Evolutionary conservation across 2,329 filamentous ascomycete genomes (phyloP).

Genomic region (Aspergillus amoenus): DNA sequence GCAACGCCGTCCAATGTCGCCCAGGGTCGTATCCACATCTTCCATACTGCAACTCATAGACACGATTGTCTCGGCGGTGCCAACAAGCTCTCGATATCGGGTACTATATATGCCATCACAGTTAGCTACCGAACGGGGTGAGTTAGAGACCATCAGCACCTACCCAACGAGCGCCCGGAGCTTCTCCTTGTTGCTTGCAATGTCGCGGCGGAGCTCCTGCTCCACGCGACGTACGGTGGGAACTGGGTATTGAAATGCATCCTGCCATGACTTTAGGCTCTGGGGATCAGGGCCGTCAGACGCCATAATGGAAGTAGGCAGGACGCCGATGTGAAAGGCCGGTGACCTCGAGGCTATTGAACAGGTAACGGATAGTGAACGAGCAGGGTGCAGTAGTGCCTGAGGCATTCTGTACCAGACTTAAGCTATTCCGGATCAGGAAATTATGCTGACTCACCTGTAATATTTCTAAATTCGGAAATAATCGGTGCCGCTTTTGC

Average conservation of each 20-base stretch:
- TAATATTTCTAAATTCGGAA: background rate
- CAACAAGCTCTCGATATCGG: constrained; percentile 83
- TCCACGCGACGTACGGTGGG: constrained; percentile 63
- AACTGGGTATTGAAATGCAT: constrained; percentile 66
- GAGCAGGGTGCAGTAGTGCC: constrained; percentile 8
- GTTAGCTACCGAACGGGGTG: constrained; percentile 4
- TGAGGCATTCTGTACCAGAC: constrained; percentile 17
- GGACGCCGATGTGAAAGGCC: constrained; percentile 8
- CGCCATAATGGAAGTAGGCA: constrained; percentile 44
- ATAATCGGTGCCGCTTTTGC: background rate
- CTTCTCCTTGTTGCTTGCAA: constrained; percentile 64
- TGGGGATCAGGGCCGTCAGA: constrained; percentile 57
- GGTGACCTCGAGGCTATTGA: constrained; percentile 3
- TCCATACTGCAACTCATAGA: constrained; percentile 80
- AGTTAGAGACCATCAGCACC: background rate
- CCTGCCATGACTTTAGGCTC: constrained; percentile 61
- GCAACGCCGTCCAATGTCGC: constrained; percentile 72
- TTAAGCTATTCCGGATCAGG: constrained; percentile 10
- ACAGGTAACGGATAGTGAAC: constrained; percentile 9
- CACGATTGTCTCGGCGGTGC: constrained; percentile 91
- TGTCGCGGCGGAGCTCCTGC: constrained; percentile 62
- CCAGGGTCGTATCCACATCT: constrained; percentile 68
- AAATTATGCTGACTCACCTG: constrained; percentile 15
- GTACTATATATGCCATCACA: constrained; percentile 42
- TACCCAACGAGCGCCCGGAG: constrained; percentile 66